These are phyloP conservation scores for Tolypocladium pustulatum DNA, from an alignment of 2,329 filamentous ascomycete species.

Conservation along the genomic window DNA sequence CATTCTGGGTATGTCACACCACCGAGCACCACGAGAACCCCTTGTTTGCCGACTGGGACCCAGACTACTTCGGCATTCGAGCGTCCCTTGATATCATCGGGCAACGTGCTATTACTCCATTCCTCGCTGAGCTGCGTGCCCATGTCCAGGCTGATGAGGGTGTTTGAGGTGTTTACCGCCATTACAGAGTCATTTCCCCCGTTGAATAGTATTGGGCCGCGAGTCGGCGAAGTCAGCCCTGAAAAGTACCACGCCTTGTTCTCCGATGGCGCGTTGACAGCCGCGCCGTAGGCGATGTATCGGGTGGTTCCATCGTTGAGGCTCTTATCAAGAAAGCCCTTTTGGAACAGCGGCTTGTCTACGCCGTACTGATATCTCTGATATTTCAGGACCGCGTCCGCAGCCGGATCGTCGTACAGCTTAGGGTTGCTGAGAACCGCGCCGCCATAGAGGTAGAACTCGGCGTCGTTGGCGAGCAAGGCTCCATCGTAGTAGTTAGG, in stretches of 20 bases:
- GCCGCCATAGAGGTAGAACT: conserved; percentile 57
- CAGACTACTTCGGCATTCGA: conserved; percentile 58
- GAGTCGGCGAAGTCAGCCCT: conserved; percentile 42
- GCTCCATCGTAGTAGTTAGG: conserved; percentile 52
- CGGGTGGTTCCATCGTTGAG: conserved; percentile 40
- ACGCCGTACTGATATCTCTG: conserved; percentile 41
- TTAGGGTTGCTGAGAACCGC: conserved; percentile 24
- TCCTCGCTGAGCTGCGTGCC: conserved; percentile 31
- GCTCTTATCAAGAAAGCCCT: conserved; percentile 28
- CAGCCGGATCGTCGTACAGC: conserved; percentile 25
- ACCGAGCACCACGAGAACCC: conserved; percentile 67
- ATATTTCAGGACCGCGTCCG: conserved; percentile 37
- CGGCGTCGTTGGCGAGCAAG: conserved; percentile 53
- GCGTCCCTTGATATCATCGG: conserved; percentile 37
- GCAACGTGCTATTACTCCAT: conserved; percentile 49
- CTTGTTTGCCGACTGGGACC: conserved; percentile 67
- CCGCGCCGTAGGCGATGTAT: conserved; percentile 55
- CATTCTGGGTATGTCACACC: conserved; percentile 57
- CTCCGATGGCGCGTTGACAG: conserved; percentile 56
- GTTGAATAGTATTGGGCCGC: conserved; percentile 36
- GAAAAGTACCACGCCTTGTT: conserved; percentile 64
- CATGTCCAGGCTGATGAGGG: conserved; percentile 53
- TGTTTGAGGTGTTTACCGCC: conserved; percentile 39
- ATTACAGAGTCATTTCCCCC: conserved; percentile 19
- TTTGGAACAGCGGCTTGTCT: conserved; percentile 27